A percentile compares a stretch with the other conserved stretches of the same genome.
phyloP scores from a whole-genome alignment of 2,329 filamentous ascomycete species.

The Neonectria faginata region DNA sequence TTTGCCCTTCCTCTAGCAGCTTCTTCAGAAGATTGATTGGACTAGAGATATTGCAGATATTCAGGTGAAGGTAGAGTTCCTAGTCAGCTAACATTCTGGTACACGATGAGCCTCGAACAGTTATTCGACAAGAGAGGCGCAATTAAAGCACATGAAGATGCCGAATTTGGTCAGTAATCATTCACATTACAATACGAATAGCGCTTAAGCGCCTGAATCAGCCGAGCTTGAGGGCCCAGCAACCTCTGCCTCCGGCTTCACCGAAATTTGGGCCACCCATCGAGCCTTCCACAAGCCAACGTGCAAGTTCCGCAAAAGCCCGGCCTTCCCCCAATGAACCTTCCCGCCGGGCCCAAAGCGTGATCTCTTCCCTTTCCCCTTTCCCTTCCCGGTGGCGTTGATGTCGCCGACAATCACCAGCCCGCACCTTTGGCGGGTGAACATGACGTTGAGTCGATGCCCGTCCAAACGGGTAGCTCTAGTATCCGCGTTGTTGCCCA shows the following conservation, averaged over 20 bases:
- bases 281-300: neutral
- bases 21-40: too few species aligned
- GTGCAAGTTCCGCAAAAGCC: neutral
- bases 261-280: neutral
- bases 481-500: conserved; percentile 24
- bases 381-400: conserved; percentile 17
- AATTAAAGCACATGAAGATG: too few species aligned
- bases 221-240: too few species aligned
- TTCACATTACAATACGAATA: too few species aligned
- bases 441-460: conserved; percentile 37
- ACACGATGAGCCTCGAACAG: too few species aligned
- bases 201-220: too few species aligned
- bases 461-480: conserved; percentile 29
- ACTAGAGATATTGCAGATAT: too few species aligned
- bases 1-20: too few species aligned
- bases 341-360: neutral
- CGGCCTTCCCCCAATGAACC: neutral
- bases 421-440: conserved; percentile 33
- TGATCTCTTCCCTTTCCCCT: neutral
- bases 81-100: too few species aligned
- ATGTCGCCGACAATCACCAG: conserved; percentile 26
- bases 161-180: too few species aligned
- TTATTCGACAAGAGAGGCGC: too few species aligned
- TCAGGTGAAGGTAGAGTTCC: too few species aligned
- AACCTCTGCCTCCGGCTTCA: neutral